Evolutionary conservation across 345 rosid genomes (phyloP), one percentile per base, ranked within the genome.

Genomic region (Eucalyptus paniculata): DNA sequence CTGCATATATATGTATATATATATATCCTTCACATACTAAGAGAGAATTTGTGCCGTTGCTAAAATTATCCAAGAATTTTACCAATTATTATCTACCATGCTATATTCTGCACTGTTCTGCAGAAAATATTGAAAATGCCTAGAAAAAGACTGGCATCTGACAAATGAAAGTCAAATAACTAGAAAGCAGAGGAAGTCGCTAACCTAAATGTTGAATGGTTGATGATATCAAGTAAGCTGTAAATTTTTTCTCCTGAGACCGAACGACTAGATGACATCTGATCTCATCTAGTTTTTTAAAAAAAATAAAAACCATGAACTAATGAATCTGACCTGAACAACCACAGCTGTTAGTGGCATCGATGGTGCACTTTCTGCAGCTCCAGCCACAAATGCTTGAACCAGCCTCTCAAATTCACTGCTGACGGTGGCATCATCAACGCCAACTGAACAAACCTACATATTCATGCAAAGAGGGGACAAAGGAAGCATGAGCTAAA

Each of bases 271-370:
- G 45, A 72, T 72, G 83, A 77, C 28, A 77, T 77, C 30, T 77
- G 47, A 77, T 40, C 83, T 77, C 62, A 32, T 28, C 62, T 51
- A 56, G 47, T 56, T 53, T 34, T 45, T 19, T 3, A 23, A 3
- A 4, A 2, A 40, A 42, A 88, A 53, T 7, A 53, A 53, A 24
- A 44, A 80, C 34, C 37, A 91, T 83, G 60, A 58, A 88, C 83
- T 77, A 21, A 77, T 77, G 83, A 87, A 50, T 45, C 83, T 45
- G 90, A 97, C 99, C 98, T 97, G 99, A 92, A 97, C 93, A 94
- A 97, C 96, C 94, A 98, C 95, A 81, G 94, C 96, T 87, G 97
- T 96, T 85, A 98, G 89, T 83, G 99, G 99, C 89, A 98, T 92
- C 87, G 93, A 58, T 58, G 98, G 98, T 91, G 94, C 92, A 92